Base-by-base conservation (phyloP, 2,329 filamentous ascomycete species). In the Podosphaera leucotricha region DNA sequence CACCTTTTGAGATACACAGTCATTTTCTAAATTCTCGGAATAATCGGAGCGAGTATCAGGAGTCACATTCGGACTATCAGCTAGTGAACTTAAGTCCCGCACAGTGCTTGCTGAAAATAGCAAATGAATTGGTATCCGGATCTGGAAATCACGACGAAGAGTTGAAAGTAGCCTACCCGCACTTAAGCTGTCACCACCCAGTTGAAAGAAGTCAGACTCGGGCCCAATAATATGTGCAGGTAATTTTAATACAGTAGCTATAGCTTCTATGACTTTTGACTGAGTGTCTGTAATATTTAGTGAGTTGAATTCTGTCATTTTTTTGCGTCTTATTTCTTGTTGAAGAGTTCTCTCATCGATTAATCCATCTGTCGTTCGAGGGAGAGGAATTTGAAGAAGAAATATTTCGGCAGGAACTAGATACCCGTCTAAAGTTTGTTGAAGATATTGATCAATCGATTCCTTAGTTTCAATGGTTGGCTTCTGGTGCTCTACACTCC, bases 111-210 rank as follows among this genome's bases (percentile, higher is more conserved):
- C 57, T 38, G 63, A 64, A 56, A 72, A 72, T 3, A 73, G 60
- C 11, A 66, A 53, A 45, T 66, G 65, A 46, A 71, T 67, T 0
- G 68, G 64, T 0, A 72, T 56, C 18, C 64, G 61, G 1, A 68
- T 57, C 18, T 60, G 56, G 47, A 71, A 69, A 42, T 66, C 60
- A 22, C 60, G 60, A n/a, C 70, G 63, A 3, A 73, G 59, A 1
- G 59, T 56, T 1, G 69, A 70, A 6, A 71, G 57, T 0, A 74
- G 60, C 28, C 62, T 61, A 2, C 70, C 70, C 26, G 70, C 70
- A 18, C 61, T 61, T 40, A 74, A 59, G 30, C 67, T 71, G 50
- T 72, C 68, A 16, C 70, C 68, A 5, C 68, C 68, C 15, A 70
- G 59, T 11, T 60, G 59, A 50, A 71, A 71, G 51, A 71, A 71